Conservation (phyloP, 78 protist genomes). For the Dictyostelium firmibasis region DNA sequence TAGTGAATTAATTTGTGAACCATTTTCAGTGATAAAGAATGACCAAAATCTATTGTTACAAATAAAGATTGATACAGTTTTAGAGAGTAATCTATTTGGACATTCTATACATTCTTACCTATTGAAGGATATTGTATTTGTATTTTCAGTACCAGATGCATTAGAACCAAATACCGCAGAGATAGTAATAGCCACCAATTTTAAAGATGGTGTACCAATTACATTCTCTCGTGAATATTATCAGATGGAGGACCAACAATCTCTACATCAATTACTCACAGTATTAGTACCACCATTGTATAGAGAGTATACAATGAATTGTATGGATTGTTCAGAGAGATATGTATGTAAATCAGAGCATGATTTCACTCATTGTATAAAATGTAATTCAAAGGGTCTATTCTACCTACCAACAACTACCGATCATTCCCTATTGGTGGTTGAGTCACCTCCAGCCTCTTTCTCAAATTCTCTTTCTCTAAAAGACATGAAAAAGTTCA, state of each 20-base stretch:
- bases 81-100: slow-evolving; percentile 34
- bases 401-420: slow-evolving; percentile 1
- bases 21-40: slow-evolving; percentile 30
- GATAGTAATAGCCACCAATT: slow-evolving; percentile 21
- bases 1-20: slow-evolving; percentile 30
- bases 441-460: neutral
- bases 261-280: neutral
- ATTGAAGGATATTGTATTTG: slow-evolving; percentile 21
- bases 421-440: neutral
- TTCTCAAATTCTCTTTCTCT: neutral
- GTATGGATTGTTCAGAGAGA: slow-evolving; percentile 64
- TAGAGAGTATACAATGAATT: slow-evolving; percentile 50
- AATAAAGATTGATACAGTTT: slow-evolving; percentile 23
- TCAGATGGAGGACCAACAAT: slow-evolving; percentile 18
- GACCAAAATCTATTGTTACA: slow-evolving; percentile 39
- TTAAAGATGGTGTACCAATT: slow-evolving; percentile 37
- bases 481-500: neutral
- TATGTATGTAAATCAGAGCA: slow-evolving; percentile 7
- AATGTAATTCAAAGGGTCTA: slow-evolving; percentile 20
- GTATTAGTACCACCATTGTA: neutral
- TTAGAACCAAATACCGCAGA: neutral
- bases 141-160: slow-evolving; percentile 21
- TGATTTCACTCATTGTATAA: slow-evolving; percentile 35
- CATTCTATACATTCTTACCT: neutral
- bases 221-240: slow-evolving; percentile 16